phyloP scores from a whole-genome alignment of 257 asterid genomes.

The Oldenlandia corymbosa region DNA sequence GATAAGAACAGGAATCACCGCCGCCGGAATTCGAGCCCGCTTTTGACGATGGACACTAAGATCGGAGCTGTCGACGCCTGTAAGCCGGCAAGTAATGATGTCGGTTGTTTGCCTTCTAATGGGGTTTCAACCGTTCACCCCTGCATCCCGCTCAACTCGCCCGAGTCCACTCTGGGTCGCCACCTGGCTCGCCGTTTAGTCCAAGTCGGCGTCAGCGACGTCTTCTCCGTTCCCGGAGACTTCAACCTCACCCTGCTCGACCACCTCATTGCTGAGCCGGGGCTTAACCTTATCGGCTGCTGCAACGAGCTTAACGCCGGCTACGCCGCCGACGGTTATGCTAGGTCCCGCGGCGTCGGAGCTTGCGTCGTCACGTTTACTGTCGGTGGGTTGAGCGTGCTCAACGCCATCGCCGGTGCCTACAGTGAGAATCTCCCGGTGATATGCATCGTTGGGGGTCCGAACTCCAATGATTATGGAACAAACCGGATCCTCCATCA shows the following conservation, averaged over 20 bases:
- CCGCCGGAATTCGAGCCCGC: background rate
- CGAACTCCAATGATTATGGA: constrained; percentile 76
- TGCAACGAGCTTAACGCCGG: constrained; percentile 92
- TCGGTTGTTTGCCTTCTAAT: constrained; percentile 39
- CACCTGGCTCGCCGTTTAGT: constrained; percentile 88
- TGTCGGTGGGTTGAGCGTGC: constrained; percentile 71
- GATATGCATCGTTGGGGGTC: constrained; percentile 79
- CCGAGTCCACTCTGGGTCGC: constrained; percentile 71
- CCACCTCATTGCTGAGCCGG: constrained; percentile 70
- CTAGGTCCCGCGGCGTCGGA: constrained; percentile 84
- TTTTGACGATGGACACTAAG: constrained; percentile 41
- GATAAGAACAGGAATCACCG: background rate
- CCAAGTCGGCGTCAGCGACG: constrained; percentile 56
- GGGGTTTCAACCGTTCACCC: constrained; percentile 36
- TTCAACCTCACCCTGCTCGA: constrained; percentile 70
- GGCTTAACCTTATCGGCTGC: constrained; percentile 66
- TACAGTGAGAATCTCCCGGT: constrained; percentile 83
- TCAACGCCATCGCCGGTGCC: constrained; percentile 87
- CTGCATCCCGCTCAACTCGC: constrained; percentile 27
- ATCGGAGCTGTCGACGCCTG: constrained; percentile 48
- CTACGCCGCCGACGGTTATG: constrained; percentile 81
- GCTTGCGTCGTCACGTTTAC: constrained; percentile 84
- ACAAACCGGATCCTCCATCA: constrained; percentile 70
- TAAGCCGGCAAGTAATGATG: constrained; percentile 29
- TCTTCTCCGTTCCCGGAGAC: constrained; percentile 78